phyloP scores from a whole-genome alignment of 2,329 filamentous ascomycete species.

The Talaromyces sp. region DNA sequence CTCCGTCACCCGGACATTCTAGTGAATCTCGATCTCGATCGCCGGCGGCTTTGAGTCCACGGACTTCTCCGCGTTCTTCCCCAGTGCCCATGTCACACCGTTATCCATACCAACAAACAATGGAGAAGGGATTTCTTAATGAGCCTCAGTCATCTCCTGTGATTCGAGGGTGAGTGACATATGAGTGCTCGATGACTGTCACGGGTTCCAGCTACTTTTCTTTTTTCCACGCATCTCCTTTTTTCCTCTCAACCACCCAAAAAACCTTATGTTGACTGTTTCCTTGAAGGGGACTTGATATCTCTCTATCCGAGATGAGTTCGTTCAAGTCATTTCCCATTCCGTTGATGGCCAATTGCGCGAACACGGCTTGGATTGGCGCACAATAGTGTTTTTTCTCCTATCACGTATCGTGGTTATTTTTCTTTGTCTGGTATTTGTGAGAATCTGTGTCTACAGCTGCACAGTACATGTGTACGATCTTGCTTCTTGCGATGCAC shows the following conservation, averaged over 20 bases:
- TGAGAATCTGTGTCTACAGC: neutral
- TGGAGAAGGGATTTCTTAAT: slow-evolving; percentile 26
- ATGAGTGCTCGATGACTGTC: slow-evolving; percentile 19
- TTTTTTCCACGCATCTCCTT: slow-evolving; percentile 6
- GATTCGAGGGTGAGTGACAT: slow-evolving; percentile 32
- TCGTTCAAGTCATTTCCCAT: slow-evolving; percentile 15
- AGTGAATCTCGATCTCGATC: slow-evolving; percentile 12
- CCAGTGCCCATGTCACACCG: slow-evolving; percentile 29
- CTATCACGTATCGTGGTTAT: slow-evolving; percentile 1
- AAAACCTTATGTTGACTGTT: slow-evolving; percentile 21
- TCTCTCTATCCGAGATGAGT: slow-evolving; percentile 17
- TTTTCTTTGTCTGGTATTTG: slow-evolving; percentile 4
- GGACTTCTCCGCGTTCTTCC: slow-evolving; percentile 20
- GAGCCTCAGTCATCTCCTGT: slow-evolving; percentile 29
- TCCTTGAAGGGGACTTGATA: slow-evolving; percentile 20
- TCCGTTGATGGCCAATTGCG: slow-evolving; percentile 10
- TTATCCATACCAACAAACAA: slow-evolving; percentile 23
- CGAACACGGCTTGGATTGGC: slow-evolving; percentile 19
- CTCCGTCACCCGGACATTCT: slow-evolving; percentile 11
- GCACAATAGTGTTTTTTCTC: slow-evolving; percentile 17
- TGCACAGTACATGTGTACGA: slow-evolving; percentile 1
- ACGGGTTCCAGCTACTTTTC: slow-evolving; percentile 15
- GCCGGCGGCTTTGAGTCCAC: slow-evolving; percentile 16
- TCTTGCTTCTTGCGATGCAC: slow-evolving; percentile 34
- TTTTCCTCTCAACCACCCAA: neutral